Percentiles rank a stretch among this genome's conserved stretches.
Conservation (phyloP, 495 filamentous ascomycete genomes). For the Chaetomium fimeti region DNA sequence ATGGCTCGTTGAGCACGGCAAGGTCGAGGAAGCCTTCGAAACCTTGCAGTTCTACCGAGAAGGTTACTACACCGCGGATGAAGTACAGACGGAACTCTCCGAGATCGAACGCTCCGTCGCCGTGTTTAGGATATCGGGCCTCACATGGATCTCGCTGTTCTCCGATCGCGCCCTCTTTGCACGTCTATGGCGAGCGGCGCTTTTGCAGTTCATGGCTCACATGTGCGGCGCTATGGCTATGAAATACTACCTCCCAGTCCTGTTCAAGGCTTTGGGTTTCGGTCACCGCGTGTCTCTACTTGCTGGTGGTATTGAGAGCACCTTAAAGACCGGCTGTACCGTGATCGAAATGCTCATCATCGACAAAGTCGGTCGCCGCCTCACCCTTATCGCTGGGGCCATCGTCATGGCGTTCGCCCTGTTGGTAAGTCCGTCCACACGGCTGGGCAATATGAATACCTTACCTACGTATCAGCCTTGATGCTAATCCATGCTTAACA, state of each 20-base stretch:
- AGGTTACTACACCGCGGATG: constrained; percentile 37
- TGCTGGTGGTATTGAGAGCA: constrained; percentile 52
- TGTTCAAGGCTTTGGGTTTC: constrained; percentile 50
- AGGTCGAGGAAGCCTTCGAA: constrained; percentile 37
- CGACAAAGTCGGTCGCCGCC: constrained; percentile 46
- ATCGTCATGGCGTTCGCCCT: constrained; percentile 49
- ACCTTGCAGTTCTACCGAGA: constrained; percentile 48
- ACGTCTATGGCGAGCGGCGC: constrained; percentile 46
- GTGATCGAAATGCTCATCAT: constrained; percentile 53
- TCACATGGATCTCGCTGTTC: constrained; percentile 43
- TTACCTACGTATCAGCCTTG: not conserved
- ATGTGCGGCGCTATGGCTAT: constrained; percentile 56
- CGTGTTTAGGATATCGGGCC: constrained; percentile 31
- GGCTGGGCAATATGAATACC: not conserved
- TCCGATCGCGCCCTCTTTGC: constrained; percentile 41
- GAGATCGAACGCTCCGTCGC: constrained; percentile 43
- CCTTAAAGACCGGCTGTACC: constrained; percentile 52
- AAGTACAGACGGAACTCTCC: constrained; percentile 39
- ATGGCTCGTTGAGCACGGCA: constrained; percentile 51
- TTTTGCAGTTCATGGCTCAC: constrained; percentile 56
- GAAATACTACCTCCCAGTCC: constrained; percentile 55
- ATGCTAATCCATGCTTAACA: not conserved
- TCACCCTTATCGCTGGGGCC: constrained; percentile 45
- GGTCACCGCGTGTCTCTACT: constrained; percentile 45
- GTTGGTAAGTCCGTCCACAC: constrained; percentile 37